These are phyloP conservation scores for Fagopyrum homotropicum DNA, from an alignment of 148 eudicot species.

Conservation along the genomic window DNA sequence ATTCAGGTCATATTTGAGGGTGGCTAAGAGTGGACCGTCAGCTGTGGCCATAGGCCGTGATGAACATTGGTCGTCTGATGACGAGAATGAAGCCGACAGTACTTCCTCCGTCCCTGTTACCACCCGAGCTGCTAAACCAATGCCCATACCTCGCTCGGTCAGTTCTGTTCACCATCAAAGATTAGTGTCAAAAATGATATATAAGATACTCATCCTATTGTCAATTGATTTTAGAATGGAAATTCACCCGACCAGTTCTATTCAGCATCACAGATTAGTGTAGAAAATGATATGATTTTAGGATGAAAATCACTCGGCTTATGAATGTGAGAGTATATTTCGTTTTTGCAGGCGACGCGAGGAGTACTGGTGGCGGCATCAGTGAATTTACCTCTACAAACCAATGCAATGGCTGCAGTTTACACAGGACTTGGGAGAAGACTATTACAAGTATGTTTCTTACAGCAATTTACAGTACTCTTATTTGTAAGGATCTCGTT, in stretches of 20 bases:
- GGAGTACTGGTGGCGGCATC: slow-evolving; percentile 64
- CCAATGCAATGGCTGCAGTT: slow-evolving; percentile 48
- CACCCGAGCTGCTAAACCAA: slow-evolving; percentile 14
- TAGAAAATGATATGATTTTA: no score
- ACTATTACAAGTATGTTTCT: slow-evolving; percentile 30
- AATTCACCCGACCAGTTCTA: no score
- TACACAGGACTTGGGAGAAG: slow-evolving; percentile 53
- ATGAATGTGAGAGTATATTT: no score
- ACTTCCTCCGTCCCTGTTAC: not conserved
- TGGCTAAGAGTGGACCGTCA: slow-evolving; percentile 23
- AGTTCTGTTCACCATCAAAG: not conserved
- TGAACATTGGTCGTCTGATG: slow-evolving; percentile 22
- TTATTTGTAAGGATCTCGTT: no score
- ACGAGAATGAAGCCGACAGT: slow-evolving; percentile 7
- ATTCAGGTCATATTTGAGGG: slow-evolving; percentile 17
- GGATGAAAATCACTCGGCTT: no score
- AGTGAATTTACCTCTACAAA: slow-evolving; percentile 41
- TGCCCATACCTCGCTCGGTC: slow-evolving; percentile 19
- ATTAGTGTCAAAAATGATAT: no score
- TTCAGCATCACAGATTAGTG: no score
- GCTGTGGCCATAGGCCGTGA: slow-evolving; percentile 7
- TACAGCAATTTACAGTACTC: not conserved
- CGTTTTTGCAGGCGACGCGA: slow-evolving; percentile 36
- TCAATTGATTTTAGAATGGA: no score
- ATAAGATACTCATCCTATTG: no score